A percentile compares a stretch with the other conserved stretches of the same genome.
Evolutionary conservation across 495 filamentous ascomycete species (phyloP).

Genomic region (Extremus antarcticus): DNA sequence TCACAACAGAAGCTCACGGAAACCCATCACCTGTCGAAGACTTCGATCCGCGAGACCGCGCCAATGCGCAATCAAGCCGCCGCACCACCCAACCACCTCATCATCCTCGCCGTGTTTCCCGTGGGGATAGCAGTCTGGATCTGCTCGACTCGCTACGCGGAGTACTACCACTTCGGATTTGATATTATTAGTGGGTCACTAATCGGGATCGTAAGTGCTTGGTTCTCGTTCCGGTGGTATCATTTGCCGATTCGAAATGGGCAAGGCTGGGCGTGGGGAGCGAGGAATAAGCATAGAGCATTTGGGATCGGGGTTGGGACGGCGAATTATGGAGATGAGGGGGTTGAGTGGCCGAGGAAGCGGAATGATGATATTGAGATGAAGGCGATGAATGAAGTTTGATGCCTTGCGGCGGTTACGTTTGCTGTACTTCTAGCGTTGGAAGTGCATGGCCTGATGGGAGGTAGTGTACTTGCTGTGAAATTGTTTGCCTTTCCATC

Average conservation of each 20-base stretch:
- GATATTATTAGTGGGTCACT: slow-evolving; percentile 51
- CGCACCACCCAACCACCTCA: slow-evolving; percentile 47
- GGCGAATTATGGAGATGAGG: slow-evolving; percentile 28
- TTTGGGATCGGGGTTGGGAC: slow-evolving; percentile 34
- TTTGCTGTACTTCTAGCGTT: too few relatives aligned
- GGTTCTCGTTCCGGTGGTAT: slow-evolving; percentile 52
- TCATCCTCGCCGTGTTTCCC: slow-evolving; percentile 47
- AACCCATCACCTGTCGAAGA: too few relatives aligned
- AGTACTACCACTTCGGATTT: slow-evolving; percentile 53
- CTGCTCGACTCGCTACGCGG: slow-evolving; percentile 48
- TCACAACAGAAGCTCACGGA: not conserved
- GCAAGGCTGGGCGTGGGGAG: slow-evolving; percentile 31
- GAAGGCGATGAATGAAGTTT: too few relatives aligned
- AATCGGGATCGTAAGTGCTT: slow-evolving; percentile 46
- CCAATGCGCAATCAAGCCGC: slow-evolving; percentile 39
- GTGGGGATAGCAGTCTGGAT: slow-evolving; percentile 51
- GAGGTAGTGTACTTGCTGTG: too few relatives aligned
- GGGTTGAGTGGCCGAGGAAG: slow-evolving; percentile 15
- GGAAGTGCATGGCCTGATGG: too few relatives aligned
- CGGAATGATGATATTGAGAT: not conserved
- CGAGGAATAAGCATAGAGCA: slow-evolving; percentile 25
- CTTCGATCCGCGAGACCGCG: not conserved
- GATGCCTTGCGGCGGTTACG: too few relatives aligned
- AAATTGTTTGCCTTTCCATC: too few relatives aligned
- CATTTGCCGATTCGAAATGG: slow-evolving; percentile 27